These are phyloP conservation scores for Ophiocordyceps camponoti-leonardi DNA, from an alignment of 2,329 filamentous ascomycete species.

Conservation along the genomic window DNA sequence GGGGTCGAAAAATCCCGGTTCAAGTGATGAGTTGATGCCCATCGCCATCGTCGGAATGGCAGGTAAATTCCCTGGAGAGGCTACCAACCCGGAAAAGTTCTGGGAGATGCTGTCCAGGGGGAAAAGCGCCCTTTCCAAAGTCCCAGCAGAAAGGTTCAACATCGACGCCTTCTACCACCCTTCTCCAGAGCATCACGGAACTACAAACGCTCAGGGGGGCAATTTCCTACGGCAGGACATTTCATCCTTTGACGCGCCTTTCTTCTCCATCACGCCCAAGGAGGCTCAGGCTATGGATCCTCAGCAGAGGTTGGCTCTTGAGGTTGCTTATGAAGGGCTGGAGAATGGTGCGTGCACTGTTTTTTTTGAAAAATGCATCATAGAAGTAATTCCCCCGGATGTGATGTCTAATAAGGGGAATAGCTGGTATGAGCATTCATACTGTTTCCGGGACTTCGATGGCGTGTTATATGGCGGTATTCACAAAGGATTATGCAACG, in stretches of 20 bases:
- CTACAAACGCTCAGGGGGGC: background rate
- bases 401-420: too few relatives aligned
- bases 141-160: background rate
- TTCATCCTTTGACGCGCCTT: slow-evolving; percentile 5
- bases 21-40: background rate
- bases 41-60: background rate
- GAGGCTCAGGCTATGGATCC: slow-evolving; percentile 10
- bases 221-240: slow-evolving; percentile 5
- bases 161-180: background rate
- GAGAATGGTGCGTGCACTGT: slow-evolving; percentile 6
- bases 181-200: background rate
- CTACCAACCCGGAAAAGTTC: background rate
- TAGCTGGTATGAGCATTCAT: slow-evolving; percentile 13
- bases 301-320: slow-evolving; percentile 7
- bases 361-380: background rate
- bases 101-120: background rate
- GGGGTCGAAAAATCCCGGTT: background rate
- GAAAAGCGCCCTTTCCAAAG: background rate
- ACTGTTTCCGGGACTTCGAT: slow-evolving; percentile 5
- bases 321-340: slow-evolving; percentile 11
- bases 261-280: slow-evolving; percentile 6
- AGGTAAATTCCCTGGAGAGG: background rate
- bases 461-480: background rate
- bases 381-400: background rate
- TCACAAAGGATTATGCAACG: background rate